These are phyloP conservation scores for Fraxinus platypoda DNA, from an alignment of 305 asterid genomes.

Conservation along the genomic window DNA sequence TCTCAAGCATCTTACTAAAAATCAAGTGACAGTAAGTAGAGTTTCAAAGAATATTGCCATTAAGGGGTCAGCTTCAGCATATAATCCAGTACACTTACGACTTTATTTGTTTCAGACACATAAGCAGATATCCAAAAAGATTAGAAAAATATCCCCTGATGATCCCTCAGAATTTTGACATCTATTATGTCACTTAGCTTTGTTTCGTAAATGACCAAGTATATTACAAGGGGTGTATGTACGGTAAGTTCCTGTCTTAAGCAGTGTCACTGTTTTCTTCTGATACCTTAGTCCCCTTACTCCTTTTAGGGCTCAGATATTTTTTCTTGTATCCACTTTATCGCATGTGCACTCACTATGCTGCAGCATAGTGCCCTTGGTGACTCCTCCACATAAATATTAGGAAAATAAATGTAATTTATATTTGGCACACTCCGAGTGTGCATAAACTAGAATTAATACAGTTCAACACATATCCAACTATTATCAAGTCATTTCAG, in stretches of 20 bases:
- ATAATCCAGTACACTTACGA: not conserved
- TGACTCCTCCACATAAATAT: constrained; percentile 13
- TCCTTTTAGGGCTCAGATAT: not conserved
- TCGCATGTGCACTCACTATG: constrained; percentile 8
- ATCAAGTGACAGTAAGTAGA: not conserved
- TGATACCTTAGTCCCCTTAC: not conserved
- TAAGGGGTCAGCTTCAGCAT: not conserved
- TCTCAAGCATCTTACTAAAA: not conserved
- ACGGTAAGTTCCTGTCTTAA: constrained; percentile 11
- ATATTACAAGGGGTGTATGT: not conserved
- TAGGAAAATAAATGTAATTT: constrained; percentile 4
- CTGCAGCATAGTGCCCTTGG: constrained; percentile 4
- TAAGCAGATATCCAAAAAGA: not conserved
- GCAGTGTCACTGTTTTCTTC: not conserved
- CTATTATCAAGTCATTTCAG: constrained; percentile 24
- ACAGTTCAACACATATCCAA: constrained; percentile 10
- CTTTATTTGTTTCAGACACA: not conserved
- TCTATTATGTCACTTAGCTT: not conserved
- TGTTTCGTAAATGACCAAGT: not conserved
- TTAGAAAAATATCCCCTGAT: not conserved
- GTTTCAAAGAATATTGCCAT: not conserved
- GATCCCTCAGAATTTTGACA: not conserved
- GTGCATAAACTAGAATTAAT: constrained; percentile 1
- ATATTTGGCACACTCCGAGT: constrained; percentile 10
- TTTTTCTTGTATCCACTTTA: not conserved